phyloP scores from a whole-genome alignment of 768 basidiomycete species.

The Boletus coccyginus region DNA sequence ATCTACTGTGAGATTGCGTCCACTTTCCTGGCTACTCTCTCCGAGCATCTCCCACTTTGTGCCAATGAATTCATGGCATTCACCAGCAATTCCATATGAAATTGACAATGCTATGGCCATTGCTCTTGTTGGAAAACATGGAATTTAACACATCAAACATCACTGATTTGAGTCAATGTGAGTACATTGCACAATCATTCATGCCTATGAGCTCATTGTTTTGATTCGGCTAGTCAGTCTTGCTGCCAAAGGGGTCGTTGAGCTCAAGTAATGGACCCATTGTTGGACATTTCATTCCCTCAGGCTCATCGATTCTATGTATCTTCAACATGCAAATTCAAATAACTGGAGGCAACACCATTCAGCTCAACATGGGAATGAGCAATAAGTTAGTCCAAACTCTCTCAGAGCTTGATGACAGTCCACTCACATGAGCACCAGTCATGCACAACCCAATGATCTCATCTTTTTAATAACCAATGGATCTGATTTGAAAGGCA shows the following conservation, averaged over 20 bases:
- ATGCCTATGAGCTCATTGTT: neutral
- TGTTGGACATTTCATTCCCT: slow-evolving; percentile 36
- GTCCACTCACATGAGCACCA: no score
- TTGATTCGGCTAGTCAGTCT: slow-evolving; percentile 34
- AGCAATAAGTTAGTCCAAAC: slow-evolving; percentile 28
- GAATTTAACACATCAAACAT: slow-evolving; percentile 22
- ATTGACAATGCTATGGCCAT: slow-evolving; percentile 27
- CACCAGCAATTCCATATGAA: slow-evolving; percentile 29
- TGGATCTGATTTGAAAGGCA: no score
- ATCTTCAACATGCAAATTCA: slow-evolving; percentile 38
- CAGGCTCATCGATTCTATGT: slow-evolving; percentile 24
- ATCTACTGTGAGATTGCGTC: slow-evolving; percentile 30
- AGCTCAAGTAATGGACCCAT: slow-evolving; percentile 35
- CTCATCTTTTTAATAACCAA: no score
- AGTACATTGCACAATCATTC: slow-evolving; percentile 1
- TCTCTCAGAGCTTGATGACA: no score
- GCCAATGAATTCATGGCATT: slow-evolving; percentile 29
- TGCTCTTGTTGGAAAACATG: slow-evolving; percentile 28
- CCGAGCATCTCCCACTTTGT: slow-evolving; percentile 11
- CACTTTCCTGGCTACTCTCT: slow-evolving; percentile 24
- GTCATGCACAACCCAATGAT: no score
- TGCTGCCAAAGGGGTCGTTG: slow-evolving; percentile 20
- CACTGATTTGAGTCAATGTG: slow-evolving; percentile 29
- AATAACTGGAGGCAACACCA: neutral
- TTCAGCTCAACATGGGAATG: slow-evolving; percentile 18